Evolutionary conservation across 2,329 filamentous ascomycete genomes (phyloP).

Genomic region (Simplicillium sp.): DNA sequence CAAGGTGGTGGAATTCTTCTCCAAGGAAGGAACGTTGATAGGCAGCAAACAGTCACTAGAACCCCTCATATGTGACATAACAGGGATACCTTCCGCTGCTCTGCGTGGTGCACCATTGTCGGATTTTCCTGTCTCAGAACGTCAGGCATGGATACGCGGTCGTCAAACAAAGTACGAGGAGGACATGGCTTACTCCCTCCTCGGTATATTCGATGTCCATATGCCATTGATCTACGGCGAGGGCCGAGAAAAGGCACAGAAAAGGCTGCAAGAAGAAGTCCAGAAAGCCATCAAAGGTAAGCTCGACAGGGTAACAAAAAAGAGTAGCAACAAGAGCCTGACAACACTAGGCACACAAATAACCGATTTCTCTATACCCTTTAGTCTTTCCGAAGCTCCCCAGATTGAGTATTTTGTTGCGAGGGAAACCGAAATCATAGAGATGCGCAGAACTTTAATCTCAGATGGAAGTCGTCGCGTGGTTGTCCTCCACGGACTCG

Average conservation of each 20-base stretch:
- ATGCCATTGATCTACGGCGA: slow-evolving; percentile 19
- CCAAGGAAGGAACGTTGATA: not conserved
- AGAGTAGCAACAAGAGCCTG: not conserved
- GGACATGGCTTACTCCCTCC: slow-evolving; percentile 15
- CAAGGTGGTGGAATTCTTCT: slow-evolving; percentile 1
- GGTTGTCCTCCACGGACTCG: slow-evolving; percentile 27
- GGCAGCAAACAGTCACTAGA: not conserved
- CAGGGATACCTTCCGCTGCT: not conserved
- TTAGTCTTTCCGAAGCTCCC: not conserved
- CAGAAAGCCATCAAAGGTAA: not conserved
- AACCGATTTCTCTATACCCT: not conserved
- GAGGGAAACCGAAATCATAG: not conserved
- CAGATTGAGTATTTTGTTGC: not conserved
- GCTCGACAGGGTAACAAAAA: too few species aligned
- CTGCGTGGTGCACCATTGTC: slow-evolving; percentile 2
- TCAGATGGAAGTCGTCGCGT: slow-evolving; percentile 5
- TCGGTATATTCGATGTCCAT: slow-evolving; percentile 16
- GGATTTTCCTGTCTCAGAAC: slow-evolving; percentile 6
- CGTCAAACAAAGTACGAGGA: slow-evolving; percentile 11
- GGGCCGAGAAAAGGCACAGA: slow-evolving; percentile 8
- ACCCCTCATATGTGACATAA: not conserved
- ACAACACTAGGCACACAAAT: not conserved
- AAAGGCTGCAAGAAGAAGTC: slow-evolving; percentile 7
- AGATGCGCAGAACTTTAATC: not conserved
- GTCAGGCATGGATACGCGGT: slow-evolving; percentile 15